Percentiles rank a stretch among this genome's conserved stretches.
phyloP scores from a whole-genome alignment of 768 basidiomycete genomes.

The Rossbeevera mucosa region DNA sequence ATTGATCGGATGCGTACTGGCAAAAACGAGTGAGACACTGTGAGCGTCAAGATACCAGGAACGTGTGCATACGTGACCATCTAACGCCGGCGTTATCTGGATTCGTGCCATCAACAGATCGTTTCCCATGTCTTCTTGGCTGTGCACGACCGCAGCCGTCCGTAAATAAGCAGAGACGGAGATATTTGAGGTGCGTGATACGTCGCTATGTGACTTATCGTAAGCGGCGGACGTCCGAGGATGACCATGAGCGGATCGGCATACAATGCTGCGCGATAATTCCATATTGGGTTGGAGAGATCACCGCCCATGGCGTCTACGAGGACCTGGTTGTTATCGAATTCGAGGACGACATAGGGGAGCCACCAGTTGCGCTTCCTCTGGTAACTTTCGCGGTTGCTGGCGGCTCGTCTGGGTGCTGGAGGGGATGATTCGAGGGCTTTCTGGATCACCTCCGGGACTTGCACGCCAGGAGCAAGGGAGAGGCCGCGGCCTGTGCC shows the following conservation, averaged over 20 bases:
- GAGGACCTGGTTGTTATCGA: conserved; percentile 95
- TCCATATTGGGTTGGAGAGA: conserved; percentile 85
- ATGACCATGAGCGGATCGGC: conserved; percentile 28
- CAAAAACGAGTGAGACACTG: conserved; percentile 6
- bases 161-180: conserved; percentile 89
- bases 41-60: conserved; percentile 2
- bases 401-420: conserved; percentile 50
- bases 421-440: conserved; percentile 65
- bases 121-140: conserved; percentile 94
- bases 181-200: conserved; percentile 89
- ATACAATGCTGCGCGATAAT: conserved; percentile 93
- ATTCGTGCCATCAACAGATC: conserved; percentile 92
- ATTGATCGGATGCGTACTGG: conserved; percentile 84
- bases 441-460: conserved; percentile 82
- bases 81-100: conserved; percentile 80
- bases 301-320: conserved; percentile 97
- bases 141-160: conserved; percentile 64
- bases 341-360: conserved; percentile 95
- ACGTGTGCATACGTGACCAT: conserved; percentile 55
- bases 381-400: conserved; percentile 87
- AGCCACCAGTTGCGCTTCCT: conserved; percentile 93
- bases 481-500: conserved; percentile 68
- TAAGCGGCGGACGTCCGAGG: conserved; percentile 7
- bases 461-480: conserved; percentile 68
- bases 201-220: conserved; percentile 59